Evolutionary conservation across 192 early-diverging fungal species (phyloP).

Genomic region (Lunasporangiospora selenospora): DNA sequence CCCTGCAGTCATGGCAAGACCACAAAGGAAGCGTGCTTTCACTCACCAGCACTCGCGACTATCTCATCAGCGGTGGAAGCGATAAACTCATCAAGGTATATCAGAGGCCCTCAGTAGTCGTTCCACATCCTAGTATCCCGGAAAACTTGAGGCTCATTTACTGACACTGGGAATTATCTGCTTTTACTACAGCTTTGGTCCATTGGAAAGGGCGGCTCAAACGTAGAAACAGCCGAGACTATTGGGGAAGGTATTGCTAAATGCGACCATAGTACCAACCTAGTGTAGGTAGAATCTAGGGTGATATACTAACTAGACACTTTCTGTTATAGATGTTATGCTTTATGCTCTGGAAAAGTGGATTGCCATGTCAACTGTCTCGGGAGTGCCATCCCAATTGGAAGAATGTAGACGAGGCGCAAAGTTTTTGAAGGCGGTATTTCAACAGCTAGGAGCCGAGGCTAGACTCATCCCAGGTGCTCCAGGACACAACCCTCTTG

Average conservation of each 20-base stretch:
- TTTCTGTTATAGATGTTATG: constrained; percentile 50
- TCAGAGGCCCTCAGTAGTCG: too few relatives aligned
- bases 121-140: too few relatives aligned
- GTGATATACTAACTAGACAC: background rate
- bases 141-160: too few relatives aligned
- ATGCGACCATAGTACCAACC: too few relatives aligned
- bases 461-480: constrained; percentile 64
- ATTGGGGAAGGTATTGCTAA: constrained; percentile 25
- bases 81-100: constrained; percentile 64
- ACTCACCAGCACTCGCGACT: constrained; percentile 52
- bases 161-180: too few relatives aligned
- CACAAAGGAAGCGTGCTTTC: constrained; percentile 67
- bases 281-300: too few relatives aligned
- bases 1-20: constrained; percentile 54
- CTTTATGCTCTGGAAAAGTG: constrained; percentile 71
- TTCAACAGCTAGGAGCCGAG: constrained; percentile 74
- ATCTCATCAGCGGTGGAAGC: constrained; percentile 66
- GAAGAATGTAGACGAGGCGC: constrained; percentile 78
- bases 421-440: constrained; percentile 70
- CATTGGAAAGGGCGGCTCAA: constrained; percentile 16
- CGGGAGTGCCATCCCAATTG: constrained; percentile 69
- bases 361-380: constrained; percentile 71
- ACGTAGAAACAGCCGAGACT: constrained; percentile 22
- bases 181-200: constrained; percentile 39
- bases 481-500: constrained; percentile 70